phyloP scores from a whole-genome alignment of 73 alveolate species.

The Tetrahymena elliotti region DNA sequence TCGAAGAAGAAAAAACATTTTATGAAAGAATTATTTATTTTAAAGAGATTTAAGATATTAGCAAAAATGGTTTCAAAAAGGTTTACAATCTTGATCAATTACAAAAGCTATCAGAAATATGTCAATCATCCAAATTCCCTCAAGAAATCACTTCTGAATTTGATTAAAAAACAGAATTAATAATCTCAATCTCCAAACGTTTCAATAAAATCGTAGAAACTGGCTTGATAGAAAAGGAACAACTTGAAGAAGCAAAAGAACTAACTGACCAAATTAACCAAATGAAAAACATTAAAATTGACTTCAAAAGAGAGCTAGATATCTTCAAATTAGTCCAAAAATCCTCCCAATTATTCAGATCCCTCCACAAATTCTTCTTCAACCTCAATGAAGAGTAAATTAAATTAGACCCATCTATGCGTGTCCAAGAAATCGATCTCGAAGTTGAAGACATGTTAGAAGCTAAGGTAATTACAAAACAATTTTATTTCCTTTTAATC shows the following conservation, averaged over 20 bases:
- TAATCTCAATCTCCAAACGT: neutral
- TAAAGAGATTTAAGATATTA: neutral
- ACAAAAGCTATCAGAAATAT: neutral
- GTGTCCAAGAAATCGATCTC: neutral
- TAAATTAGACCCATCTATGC: neutral
- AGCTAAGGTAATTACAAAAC: neutral
- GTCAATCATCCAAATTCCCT: neutral
- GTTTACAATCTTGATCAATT: neutral
- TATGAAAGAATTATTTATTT: neutral
- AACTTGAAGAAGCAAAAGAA: neutral
- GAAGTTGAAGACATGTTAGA: neutral
- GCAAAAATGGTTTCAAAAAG: neutral
- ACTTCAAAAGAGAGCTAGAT: neutral
- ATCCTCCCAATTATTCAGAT: neutral
- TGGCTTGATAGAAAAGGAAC: neutral
- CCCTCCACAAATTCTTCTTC: neutral
- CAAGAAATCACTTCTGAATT: neutral
- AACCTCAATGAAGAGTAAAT: neutral
- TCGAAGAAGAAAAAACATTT: neutral
- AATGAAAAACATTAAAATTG: neutral
- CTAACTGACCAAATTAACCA: neutral
- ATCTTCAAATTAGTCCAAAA: neutral
- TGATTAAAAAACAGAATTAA: neutral
- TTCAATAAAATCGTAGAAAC: neutral
- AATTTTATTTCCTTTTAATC: neutral